Percentiles rank a stretch among this genome's conserved stretches.
These are phyloP conservation scores for Pichia nanzhaoensis DNA, from an alignment of 805 yeast species.

Conservation along the genomic window DNA sequence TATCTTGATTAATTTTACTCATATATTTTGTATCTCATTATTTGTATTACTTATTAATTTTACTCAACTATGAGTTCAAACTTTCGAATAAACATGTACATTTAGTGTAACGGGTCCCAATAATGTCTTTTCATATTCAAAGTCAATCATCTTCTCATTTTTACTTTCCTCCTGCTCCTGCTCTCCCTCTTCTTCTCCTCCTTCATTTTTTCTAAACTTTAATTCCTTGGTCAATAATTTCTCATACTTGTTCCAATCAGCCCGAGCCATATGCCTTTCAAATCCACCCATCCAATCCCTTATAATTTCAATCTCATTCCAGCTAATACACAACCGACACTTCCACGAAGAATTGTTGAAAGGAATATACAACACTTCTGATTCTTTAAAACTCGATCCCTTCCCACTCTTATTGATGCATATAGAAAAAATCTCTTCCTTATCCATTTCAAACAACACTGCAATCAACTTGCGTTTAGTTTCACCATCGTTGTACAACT, in stretches of 20 bases:
- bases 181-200: not conserved
- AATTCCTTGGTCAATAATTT: conserved; percentile 18
- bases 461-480: conserved; percentile 15
- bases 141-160: conserved; percentile 13
- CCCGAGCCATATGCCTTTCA: not conserved
- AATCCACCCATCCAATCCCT: conserved; percentile 10
- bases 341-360: conserved; percentile 23
- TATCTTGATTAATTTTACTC: not conserved
- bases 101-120: conserved; percentile 20
- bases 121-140: conserved; percentile 16
- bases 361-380: conserved; percentile 15
- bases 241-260: conserved; percentile 11
- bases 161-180: conserved; percentile 5
- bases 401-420: conserved; percentile 2
- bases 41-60: not conserved
- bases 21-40: not conserved
- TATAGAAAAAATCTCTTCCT: conserved; percentile 18
- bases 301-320: conserved; percentile 18
- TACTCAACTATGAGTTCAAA: not conserved
- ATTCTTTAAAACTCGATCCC: not conserved
- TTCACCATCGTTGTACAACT: conserved; percentile 15
- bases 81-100: conserved; percentile 22
- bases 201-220: conserved; percentile 5
- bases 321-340: conserved; percentile 19
- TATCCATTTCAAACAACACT: conserved; percentile 18